A percentile compares a stretch with the other conserved stretches of the same genome.
These are phyloP conservation scores for Micractinium sp. DNA, from an alignment of 139 green algal species.

Conservation along the genomic window DNA sequence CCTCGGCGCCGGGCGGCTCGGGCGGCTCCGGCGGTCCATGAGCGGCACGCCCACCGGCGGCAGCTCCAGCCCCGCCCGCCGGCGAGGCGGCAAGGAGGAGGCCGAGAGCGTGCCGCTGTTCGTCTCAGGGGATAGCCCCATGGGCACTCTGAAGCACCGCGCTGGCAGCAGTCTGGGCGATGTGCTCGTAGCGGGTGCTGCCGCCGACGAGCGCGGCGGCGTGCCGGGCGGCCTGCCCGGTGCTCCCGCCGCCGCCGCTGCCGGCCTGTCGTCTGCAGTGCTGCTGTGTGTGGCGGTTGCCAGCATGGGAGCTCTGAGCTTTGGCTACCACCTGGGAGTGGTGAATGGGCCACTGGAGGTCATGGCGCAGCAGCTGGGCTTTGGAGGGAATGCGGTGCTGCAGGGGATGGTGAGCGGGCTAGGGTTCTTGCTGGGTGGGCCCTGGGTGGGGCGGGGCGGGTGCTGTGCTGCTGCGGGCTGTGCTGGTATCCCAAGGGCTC, in stretches of 20 bases:
- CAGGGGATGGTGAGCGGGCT: constrained; percentile 69
- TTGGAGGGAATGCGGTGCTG: constrained; percentile 72
- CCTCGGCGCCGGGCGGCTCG: background rate
- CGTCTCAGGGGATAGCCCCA: background rate
- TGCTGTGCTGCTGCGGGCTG: background rate
- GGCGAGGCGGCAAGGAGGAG: background rate
- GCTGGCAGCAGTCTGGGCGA: background rate
- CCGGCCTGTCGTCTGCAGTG: background rate
- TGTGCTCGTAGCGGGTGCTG: background rate
- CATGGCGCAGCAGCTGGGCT: constrained; percentile 82
- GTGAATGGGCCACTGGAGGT: constrained; percentile 90
- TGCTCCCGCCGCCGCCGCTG: background rate
- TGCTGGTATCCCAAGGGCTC: background rate
- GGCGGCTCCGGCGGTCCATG: background rate
- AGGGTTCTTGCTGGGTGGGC: background rate
- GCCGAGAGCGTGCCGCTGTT: constrained; percentile 5
- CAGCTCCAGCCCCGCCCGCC: constrained; percentile 9
- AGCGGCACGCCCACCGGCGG: background rate
- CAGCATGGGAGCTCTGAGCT: constrained; percentile 76
- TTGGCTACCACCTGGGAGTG: constrained; percentile 88
- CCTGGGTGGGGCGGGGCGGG: no score
- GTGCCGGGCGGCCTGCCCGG: background rate
- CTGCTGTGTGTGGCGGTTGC: constrained; percentile 55
- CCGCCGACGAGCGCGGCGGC: background rate
- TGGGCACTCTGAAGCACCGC: constrained; percentile 24